These are phyloP conservation scores for Rhizomucor pusillus DNA, from an alignment of 371 early-diverging fungal genomes.

Conservation along the genomic window DNA sequence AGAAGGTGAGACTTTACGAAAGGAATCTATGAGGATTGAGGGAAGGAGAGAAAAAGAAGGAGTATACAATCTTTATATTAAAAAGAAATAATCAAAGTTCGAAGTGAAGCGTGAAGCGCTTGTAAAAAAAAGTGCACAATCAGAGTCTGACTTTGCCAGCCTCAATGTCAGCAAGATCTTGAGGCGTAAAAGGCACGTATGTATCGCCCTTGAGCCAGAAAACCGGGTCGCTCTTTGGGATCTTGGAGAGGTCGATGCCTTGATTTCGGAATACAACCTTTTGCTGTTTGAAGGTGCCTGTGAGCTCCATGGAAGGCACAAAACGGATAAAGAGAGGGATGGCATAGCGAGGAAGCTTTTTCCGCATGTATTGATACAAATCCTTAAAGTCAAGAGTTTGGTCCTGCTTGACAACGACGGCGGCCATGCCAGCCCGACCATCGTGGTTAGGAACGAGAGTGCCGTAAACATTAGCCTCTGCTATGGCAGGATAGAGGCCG, in stretches of 20 bases:
- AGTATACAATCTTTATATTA: too few species aligned
- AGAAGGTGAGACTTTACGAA: too few species aligned
- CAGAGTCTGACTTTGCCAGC: constrained; percentile 15
- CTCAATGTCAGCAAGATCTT: constrained; percentile 20
- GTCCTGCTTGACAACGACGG: constrained; percentile 41
- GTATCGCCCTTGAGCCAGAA: constrained; percentile 47
- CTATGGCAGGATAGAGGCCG: constrained; percentile 52
- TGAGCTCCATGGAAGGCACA: constrained; percentile 45
- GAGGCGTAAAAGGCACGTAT: constrained; percentile 46
- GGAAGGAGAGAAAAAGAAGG: too few species aligned
- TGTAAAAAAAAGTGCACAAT: not conserved
- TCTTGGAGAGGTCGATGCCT: constrained; percentile 36
- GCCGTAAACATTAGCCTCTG: constrained; percentile 68
- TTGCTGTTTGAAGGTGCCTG: constrained; percentile 58
- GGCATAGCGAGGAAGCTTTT: constrained; percentile 58
- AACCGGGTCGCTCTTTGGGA: constrained; percentile 30
- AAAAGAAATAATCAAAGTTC: not conserved
- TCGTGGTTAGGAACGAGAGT: constrained; percentile 52
- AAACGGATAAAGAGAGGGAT: constrained; percentile 60
- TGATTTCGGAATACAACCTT: constrained; percentile 49
- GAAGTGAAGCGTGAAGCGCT: too few species aligned
- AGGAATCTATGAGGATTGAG: too few species aligned
- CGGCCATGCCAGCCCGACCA: constrained; percentile 81
- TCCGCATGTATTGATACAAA: constrained; percentile 28
- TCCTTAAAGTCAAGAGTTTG: constrained; percentile 29